Percentiles rank a stretch among this genome's conserved stretches.
These are phyloP conservation scores for Synchytrium microbalum DNA, from an alignment of 371 early-diverging fungal genomes.

Conservation along the genomic window DNA sequence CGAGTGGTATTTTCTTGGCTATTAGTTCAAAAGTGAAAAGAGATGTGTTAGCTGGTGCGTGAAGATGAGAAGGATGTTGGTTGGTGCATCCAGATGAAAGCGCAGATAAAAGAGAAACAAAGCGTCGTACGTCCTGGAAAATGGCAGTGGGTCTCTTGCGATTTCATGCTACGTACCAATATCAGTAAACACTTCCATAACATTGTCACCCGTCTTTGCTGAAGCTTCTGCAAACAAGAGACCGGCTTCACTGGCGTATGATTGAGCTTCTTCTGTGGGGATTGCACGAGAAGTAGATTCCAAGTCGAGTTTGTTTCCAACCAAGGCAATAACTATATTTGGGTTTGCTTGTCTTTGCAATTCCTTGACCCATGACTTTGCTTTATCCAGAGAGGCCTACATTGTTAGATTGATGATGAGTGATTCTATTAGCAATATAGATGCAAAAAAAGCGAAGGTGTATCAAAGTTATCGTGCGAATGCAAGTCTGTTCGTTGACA, in stretches of 20 bases:
- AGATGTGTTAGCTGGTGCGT: background rate
- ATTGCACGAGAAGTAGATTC: constrained; percentile 55
- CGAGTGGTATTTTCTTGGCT: constrained; percentile 65
- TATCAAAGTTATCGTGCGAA: background rate
- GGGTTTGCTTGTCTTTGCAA: constrained; percentile 92
- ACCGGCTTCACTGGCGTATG: constrained; percentile 77
- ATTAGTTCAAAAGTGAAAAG: background rate
- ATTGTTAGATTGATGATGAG: background rate
- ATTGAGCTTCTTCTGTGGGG: constrained; percentile 65
- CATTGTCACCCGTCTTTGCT: constrained; percentile 83
- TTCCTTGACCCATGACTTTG: constrained; percentile 98
- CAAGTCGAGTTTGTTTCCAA: constrained; percentile 92
- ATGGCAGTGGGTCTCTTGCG: background rate
- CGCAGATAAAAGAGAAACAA: constrained; percentile 21
- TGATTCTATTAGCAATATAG: background rate
- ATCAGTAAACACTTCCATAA: constrained; percentile 76
- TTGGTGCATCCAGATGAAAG: constrained; percentile 35
- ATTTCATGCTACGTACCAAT: constrained; percentile 53
- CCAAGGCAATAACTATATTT: constrained; percentile 92
- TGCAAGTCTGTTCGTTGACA: too few species aligned
- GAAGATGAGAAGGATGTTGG: constrained; percentile 3
- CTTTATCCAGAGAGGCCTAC: constrained; percentile 87
- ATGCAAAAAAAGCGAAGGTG: background rate
- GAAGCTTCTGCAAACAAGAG: constrained; percentile 90
- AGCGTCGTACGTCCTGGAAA: background rate